These are phyloP conservation scores for Lanzia echinophila DNA, from an alignment of 2,329 filamentous ascomycete genomes.

Conservation along the genomic window DNA sequence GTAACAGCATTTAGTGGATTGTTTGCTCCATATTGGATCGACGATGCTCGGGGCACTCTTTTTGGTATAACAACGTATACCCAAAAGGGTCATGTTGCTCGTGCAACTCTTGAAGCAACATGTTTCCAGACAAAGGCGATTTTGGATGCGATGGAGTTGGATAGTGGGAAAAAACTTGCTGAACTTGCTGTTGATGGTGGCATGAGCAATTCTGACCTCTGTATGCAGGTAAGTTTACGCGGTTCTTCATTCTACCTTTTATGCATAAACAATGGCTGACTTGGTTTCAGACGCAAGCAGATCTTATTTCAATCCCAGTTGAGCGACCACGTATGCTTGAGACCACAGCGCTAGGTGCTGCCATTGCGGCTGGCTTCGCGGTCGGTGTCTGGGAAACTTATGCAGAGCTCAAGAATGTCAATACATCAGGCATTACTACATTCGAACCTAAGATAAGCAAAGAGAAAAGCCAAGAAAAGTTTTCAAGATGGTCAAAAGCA, in stretches of 20 bases:
- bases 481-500: conserved; percentile 65
- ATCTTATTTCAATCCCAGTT: conserved; percentile 74
- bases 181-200: conserved; percentile 64
- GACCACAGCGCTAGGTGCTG: conserved; percentile 81
- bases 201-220: conserved; percentile 65
- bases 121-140: conserved; percentile 72
- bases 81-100: conserved; percentile 62
- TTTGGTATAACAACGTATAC: conserved; percentile 67
- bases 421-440: conserved; percentile 58
- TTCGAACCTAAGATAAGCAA: conserved; percentile 61
- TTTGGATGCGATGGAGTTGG: conserved; percentile 64
- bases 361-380: conserved; percentile 83
- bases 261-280: background rate
- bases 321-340: conserved; percentile 83
- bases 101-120: conserved; percentile 65
- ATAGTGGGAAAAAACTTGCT: conserved; percentile 57
- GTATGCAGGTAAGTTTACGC: conserved; percentile 52
- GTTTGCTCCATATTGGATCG: conserved; percentile 71
- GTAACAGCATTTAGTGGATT: conserved; percentile 69
- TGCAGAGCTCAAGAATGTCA: conserved; percentile 64
- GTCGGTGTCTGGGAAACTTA: conserved; percentile 72
- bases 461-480: conserved; percentile 53
- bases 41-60: conserved; percentile 65
- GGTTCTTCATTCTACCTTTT: background rate
- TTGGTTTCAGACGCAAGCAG: conserved; percentile 58